Percentiles rank a stretch among this genome's conserved stretches.
Conservation (phyloP, 176 grass and related monocot species). For the Musa schizocarpa region DNA sequence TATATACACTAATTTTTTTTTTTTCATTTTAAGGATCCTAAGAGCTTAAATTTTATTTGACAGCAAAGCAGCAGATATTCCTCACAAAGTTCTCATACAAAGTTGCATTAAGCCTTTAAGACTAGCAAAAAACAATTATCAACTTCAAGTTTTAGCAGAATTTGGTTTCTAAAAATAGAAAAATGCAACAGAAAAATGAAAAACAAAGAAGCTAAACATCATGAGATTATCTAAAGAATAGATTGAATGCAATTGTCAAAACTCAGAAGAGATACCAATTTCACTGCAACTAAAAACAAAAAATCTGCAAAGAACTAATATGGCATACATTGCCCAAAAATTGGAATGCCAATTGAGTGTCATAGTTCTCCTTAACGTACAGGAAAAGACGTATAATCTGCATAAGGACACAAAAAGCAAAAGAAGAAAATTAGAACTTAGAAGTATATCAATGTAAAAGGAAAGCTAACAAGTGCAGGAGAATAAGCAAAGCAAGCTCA, state of each 20-base stretch:
- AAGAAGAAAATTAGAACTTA: conserved; percentile 11
- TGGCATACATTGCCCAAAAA: conserved; percentile 83
- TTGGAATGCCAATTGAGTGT: conserved; percentile 71
- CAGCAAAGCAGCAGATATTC: no score
- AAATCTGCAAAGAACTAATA: conserved; percentile 15
- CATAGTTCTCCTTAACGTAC: conserved; percentile 83
- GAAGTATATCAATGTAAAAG: not conserved
- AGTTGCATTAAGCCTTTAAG: not conserved
- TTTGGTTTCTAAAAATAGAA: not conserved
- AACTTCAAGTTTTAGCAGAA: not conserved
- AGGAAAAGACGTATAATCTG: conserved; percentile 91
- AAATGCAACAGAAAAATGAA: not conserved
- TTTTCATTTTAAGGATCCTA: no score
- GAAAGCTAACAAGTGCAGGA: not conserved
- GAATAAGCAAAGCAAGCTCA: not conserved
- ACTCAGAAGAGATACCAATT: not conserved
- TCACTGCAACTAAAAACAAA: not conserved
- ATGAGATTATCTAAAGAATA: not conserved
- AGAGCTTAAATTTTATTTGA: no score
- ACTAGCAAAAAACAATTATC: not conserved
- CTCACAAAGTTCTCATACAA: not conserved
- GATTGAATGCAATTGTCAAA: not conserved
- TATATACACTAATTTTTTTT: no score
- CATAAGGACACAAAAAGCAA: conserved; percentile 27
- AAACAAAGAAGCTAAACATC: not conserved